Percentiles rank a stretch among this genome's conserved stretches.
Conservation (phyloP, 306 rosid species). For the Begonia peltatifolia region DNA sequence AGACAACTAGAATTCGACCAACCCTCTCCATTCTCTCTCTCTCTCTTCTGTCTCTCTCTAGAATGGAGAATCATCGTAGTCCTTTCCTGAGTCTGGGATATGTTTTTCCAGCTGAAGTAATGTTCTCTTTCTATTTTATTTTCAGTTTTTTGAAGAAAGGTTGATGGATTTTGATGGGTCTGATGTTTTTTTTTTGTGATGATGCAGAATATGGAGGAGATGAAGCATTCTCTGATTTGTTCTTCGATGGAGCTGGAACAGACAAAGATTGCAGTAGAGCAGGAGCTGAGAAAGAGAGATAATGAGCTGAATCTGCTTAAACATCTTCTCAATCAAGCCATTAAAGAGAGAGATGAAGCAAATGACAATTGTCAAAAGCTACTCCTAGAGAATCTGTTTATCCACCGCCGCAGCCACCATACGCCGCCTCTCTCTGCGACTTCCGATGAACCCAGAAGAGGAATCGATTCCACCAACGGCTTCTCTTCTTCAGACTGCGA, state of each 20-base stretch:
- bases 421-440: conserved; percentile 59
- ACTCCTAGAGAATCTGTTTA: conserved; percentile 37
- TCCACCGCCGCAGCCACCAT: conserved; percentile 23
- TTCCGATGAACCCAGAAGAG: conserved; percentile 72
- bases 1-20: not conserved
- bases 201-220: conserved; percentile 57
- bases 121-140: not conserved
- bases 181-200: not conserved
- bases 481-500: conserved; percentile 76
- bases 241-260: conserved; percentile 68
- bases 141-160: not conserved
- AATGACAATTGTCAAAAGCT: conserved; percentile 47
- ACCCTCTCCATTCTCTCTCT: not conserved
- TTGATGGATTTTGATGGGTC: not conserved
- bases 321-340: conserved; percentile 42
- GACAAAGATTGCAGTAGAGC: conserved; percentile 44
- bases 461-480: conserved; percentile 61
- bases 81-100: conserved; percentile 50
- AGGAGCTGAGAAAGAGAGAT: conserved; percentile 69
- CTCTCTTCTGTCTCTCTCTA: not conserved
- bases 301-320: conserved; percentile 41
- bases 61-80: conserved; percentile 1
- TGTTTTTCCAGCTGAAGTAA: conserved; percentile 67
- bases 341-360: conserved; percentile 64
- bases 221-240: conserved; percentile 41